These are phyloP conservation scores for Nicotiana obtusifolia DNA, from an alignment of 257 asterid genomes.

Conservation along the genomic window DNA sequence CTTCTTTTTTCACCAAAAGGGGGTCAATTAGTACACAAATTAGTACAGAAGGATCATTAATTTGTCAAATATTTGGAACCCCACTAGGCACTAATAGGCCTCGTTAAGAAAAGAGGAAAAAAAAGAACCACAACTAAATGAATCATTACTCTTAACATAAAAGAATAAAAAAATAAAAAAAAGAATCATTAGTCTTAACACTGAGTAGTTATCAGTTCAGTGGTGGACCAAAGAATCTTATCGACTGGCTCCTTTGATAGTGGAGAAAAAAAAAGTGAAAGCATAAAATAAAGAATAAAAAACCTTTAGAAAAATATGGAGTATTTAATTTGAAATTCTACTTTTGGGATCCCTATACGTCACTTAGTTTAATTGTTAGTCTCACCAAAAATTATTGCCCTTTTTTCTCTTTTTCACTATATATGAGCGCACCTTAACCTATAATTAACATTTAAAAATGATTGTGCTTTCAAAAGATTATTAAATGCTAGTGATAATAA, in stretches of 20 bases:
- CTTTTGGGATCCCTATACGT: not conserved
- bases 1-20: not conserved
- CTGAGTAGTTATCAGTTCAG: not conserved
- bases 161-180: not conserved
- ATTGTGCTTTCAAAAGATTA: too few relatives aligned
- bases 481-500: too few relatives aligned
- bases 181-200: not conserved
- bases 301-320: not conserved
- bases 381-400: not conserved
- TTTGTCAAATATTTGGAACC: not conserved
- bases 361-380: not conserved
- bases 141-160: too few relatives aligned
- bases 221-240: conserved; percentile 11
- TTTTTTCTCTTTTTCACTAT: not conserved
- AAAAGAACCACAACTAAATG: too few relatives aligned
- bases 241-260: conserved; percentile 7
- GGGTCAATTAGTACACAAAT: not conserved
- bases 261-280: not conserved
- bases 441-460: too few relatives aligned
- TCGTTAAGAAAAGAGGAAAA: too few relatives aligned
- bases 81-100: not conserved
- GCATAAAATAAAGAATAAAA: not conserved
- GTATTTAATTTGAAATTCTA: not conserved
- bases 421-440: not conserved
- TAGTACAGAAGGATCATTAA: not conserved